These are phyloP conservation scores for Trametes punicea DNA, from an alignment of 768 basidiomycete species.

Conservation along the genomic window DNA sequence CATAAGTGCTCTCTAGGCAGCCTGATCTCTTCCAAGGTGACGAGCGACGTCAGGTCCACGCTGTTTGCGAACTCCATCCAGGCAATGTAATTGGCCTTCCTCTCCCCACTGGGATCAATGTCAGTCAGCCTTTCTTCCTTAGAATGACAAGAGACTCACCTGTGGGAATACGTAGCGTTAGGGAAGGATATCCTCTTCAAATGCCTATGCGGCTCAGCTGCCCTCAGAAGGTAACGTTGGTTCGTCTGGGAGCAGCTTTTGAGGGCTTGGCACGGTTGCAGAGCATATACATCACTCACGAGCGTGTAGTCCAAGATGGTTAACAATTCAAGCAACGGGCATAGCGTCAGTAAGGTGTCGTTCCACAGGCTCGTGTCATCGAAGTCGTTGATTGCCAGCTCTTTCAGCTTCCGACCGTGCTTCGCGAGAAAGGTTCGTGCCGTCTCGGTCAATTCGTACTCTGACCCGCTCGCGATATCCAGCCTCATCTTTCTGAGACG, in stretches of 20 bases:
- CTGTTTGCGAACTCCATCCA: neutral
- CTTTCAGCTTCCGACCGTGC: neutral
- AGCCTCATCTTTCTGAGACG: neutral
- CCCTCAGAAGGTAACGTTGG: neutral
- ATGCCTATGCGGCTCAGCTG: neutral
- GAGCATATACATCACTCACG: neutral
- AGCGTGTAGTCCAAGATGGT: neutral
- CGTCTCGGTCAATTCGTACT: neutral
- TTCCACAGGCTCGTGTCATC: neutral
- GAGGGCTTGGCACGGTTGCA: too few relatives aligned
- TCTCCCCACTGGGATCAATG: neutral
- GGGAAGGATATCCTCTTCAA: neutral
- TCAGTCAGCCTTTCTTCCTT: neutral
- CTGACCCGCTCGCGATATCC: neutral
- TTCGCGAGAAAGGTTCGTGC: neutral
- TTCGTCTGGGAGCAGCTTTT: too few relatives aligned
- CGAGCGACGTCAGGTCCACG: neutral
- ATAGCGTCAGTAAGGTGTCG: neutral
- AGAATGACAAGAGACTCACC: neutral
- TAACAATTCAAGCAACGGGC: neutral
- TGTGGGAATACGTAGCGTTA: neutral
- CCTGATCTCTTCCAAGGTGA: neutral
- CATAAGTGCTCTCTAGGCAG: neutral
- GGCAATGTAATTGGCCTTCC: neutral
- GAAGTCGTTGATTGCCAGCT: neutral